Evolutionary conservation across 2,329 filamentous ascomycete species (phyloP), one percentile per base, ranked within the genome.

Genomic region (Elsinoe necatrix): DNA sequence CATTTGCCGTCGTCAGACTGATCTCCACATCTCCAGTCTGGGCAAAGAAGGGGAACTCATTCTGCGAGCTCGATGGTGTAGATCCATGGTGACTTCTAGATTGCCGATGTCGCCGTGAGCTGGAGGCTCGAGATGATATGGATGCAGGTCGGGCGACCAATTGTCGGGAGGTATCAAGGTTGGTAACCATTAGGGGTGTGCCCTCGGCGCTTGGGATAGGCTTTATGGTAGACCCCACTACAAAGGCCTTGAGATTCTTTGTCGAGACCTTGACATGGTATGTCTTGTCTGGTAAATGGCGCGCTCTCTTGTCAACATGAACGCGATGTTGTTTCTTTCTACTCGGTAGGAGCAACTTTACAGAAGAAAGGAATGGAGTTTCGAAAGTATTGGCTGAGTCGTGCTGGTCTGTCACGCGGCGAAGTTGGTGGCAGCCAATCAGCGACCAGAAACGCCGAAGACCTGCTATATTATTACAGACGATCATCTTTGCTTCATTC

Each of bases 21-120:
- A 97, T 90, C 72, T 97, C 92, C 66, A 96, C 89, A 71, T 97
- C 91, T 67, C 92, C 92, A 35, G 87, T 92, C 65, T 91, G 85
- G 51, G 84, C 84, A 72, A 96, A 97, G 67, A 95, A 75, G 20
- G 92, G 92, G 64, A 96, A 97, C 69, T 96, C 91, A 69, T 96
- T 96, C 4, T 60, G 58, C 8, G 58, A 62, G 2, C 45, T 21
- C 11, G 39, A 27, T 4, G 54, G 14, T 16, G 82, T 80, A 31
- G 78, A 75, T 60, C 85, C 85, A 58, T 89, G 89, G 65, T 86
- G 82, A 48, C 89, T 93, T 61, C 89, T 85, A 68, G 86, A 85
- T 66, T 90, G 87, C 63, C 89, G 84, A 70, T 87, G 86, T 65
- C 83, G 78, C 61, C 84, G 78, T 11, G 67, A 68, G 18, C 63